Percentiles rank a stretch among this genome's conserved stretches.
phyloP scores from a whole-genome alignment of 2,329 filamentous ascomycete species.

The Pseudogymnoascus sp. region DNA sequence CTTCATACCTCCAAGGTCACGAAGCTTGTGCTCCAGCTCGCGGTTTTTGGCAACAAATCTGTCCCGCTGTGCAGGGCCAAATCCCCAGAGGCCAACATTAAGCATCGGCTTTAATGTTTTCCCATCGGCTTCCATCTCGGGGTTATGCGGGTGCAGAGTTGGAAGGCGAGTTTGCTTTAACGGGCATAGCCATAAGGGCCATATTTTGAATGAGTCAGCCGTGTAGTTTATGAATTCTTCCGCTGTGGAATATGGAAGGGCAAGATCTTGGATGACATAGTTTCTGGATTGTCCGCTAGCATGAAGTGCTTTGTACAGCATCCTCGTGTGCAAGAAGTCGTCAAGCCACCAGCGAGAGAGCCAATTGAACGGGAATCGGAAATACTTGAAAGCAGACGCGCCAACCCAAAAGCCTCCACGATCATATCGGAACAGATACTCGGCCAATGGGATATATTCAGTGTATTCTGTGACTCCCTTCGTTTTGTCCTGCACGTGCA shows the following conservation, averaged over 20 bases:
- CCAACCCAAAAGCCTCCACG: conserved; percentile 61
- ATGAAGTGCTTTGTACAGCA: conserved; percentile 58
- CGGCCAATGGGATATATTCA: conserved; percentile 41
- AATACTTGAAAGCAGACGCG: conserved; percentile 54
- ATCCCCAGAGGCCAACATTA: conserved; percentile 74
- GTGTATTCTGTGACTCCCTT: conserved; percentile 18
- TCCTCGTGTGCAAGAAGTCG: conserved; percentile 54
- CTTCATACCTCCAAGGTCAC: conserved; percentile 68
- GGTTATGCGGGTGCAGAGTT: conserved; percentile 31
- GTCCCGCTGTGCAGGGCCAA: conserved; percentile 49
- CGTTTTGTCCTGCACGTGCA: conserved; percentile 47
- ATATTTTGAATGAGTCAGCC: conserved; percentile 40
- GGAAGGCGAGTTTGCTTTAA: conserved; percentile 32
- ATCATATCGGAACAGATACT: conserved; percentile 58
- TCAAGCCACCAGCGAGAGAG: conserved; percentile 54
- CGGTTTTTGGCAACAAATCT: conserved; percentile 67
- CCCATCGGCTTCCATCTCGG: conserved; percentile 21
- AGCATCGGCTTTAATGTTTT: conserved; percentile 42
- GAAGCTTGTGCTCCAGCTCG: conserved; percentile 62
- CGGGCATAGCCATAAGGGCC: conserved; percentile 56
- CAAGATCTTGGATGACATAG: conserved; percentile 59
- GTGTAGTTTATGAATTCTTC: conserved; percentile 49
- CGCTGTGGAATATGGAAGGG: conserved; percentile 47
- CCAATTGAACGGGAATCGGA: conserved; percentile 53
- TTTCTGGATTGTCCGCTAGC: conserved; percentile 48